phyloP scores from a whole-genome alignment of 2,329 filamentous ascomycete species.

The Mollisiaceae sp. region DNA sequence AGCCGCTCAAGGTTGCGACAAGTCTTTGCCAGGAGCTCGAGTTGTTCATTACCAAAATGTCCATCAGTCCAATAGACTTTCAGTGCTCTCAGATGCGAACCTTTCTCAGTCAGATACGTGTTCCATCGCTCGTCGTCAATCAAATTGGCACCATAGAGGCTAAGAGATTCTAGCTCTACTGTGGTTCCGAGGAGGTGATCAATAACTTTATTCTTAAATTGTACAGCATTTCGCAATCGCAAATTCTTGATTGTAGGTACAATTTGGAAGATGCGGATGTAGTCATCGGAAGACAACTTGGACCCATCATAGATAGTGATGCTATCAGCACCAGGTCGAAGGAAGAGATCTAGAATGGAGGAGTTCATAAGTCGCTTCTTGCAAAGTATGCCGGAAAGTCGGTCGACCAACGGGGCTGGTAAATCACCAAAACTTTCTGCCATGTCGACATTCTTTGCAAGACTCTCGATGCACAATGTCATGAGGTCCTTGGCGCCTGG shows the following conservation, averaged over 20 bases:
- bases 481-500: conserved; percentile 71
- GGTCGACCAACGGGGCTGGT: conserved; percentile 60
- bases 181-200: conserved; percentile 79
- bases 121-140: conserved; percentile 79
- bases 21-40: conserved; percentile 63
- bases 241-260: conserved; percentile 72
- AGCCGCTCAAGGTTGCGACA: conserved; percentile 75
- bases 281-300: conserved; percentile 76
- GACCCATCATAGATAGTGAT: conserved; percentile 63
- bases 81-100: conserved; percentile 66
- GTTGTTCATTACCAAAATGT: conserved; percentile 75
- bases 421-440: conserved; percentile 67
- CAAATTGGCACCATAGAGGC: conserved; percentile 84
- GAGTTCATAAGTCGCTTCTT: conserved; percentile 63
- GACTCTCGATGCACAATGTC: conserved; percentile 65
- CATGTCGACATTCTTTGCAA: conserved; percentile 66
- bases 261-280: conserved; percentile 78
- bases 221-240: conserved; percentile 83
- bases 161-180: conserved; percentile 71
- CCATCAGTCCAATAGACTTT: conserved; percentile 85
- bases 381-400: conserved; percentile 63
- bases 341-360: conserved; percentile 61
- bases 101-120: conserved; percentile 69
- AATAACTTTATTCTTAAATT: conserved; percentile 86
- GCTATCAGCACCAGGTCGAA: conserved; percentile 55